phyloP scores from a whole-genome alignment of 2,329 filamentous ascomycete species.

The Aquanectria penicillioides region DNA sequence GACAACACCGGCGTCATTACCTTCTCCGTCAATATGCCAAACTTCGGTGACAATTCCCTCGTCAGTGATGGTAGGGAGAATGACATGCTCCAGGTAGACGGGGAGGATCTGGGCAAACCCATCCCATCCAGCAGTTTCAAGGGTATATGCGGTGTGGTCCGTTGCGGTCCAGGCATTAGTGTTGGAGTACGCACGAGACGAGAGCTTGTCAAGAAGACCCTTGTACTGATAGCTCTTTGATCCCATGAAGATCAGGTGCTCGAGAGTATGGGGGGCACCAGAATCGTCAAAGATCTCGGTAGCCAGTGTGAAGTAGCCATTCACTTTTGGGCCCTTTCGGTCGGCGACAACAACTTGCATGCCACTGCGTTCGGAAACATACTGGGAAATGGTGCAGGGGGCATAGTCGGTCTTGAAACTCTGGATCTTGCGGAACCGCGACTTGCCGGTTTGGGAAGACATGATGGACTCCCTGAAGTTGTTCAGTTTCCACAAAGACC shows the following conservation, averaged over 20 bases:
- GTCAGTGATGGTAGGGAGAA: slow-evolving; percentile 91
- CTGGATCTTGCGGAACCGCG: slow-evolving; percentile 84
- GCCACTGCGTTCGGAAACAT: slow-evolving; percentile 93
- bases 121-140: slow-evolving; percentile 96
- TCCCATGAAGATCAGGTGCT: slow-evolving; percentile 87
- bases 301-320: slow-evolving; percentile 93
- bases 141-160: slow-evolving; percentile 94
- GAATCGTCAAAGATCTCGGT: slow-evolving; percentile 99
- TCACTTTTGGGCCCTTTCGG: slow-evolving; percentile 92
- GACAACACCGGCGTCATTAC: slow-evolving; percentile 95
- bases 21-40: slow-evolving; percentile 91
- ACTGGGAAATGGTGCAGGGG: slow-evolving; percentile 87
- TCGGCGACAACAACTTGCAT: slow-evolving; percentile 95
- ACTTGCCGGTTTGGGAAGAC: slow-evolving; percentile 59
- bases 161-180: slow-evolving; percentile 98
- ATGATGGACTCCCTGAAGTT: slow-evolving; percentile 52
- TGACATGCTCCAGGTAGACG: slow-evolving; percentile 93
- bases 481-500: slow-evolving; percentile 32
- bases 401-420: slow-evolving; percentile 91
- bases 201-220: slow-evolving; percentile 92
- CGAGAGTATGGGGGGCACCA: slow-evolving; percentile 87
- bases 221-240: slow-evolving; percentile 95
- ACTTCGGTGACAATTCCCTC: slow-evolving; percentile 95
- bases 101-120: slow-evolving; percentile 95
- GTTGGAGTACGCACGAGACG: slow-evolving; percentile 89